A percentile compares a stretch with the other conserved stretches of the same genome.
Conservation (phyloP, 805 yeast genomes). For the Priceomyces castillae region DNA sequence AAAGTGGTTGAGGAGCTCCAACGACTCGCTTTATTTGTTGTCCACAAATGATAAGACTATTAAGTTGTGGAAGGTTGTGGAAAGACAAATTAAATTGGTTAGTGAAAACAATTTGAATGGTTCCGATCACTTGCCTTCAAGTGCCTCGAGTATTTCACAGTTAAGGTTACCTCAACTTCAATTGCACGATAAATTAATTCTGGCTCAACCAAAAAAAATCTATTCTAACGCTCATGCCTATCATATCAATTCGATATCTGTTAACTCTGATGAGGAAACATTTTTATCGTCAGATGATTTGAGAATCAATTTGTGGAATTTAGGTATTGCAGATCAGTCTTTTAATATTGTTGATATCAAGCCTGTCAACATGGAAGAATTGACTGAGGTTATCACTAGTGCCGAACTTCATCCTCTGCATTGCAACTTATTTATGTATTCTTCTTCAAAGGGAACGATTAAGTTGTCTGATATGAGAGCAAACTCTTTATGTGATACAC, state of each 20-base stretch:
- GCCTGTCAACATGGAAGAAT: slow-evolving; percentile 98
- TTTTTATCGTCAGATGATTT: slow-evolving; percentile 90
- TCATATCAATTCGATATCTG: slow-evolving; percentile 93
- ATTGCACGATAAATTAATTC: slow-evolving; percentile 91
- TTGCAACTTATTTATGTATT: slow-evolving; percentile 93
- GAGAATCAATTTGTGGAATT: slow-evolving; percentile 93
- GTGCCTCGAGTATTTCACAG: slow-evolving; percentile 27
- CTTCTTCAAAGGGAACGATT: slow-evolving; percentile 92
- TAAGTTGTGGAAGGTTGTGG: slow-evolving; percentile 94
- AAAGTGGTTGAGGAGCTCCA: slow-evolving; percentile 89
- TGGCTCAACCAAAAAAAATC: slow-evolving; percentile 89
- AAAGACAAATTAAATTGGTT: slow-evolving; percentile 87
- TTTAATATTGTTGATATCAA: slow-evolving; percentile 97
- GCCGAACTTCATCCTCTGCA: slow-evolving; percentile 93
- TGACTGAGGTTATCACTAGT: slow-evolving; percentile 94
- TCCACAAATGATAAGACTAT: slow-evolving; percentile 98
- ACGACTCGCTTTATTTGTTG: slow-evolving; percentile 84
- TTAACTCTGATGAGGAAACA: slow-evolving; percentile 95
- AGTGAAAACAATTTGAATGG: slow-evolving; percentile 77
- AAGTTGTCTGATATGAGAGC: slow-evolving; percentile 96
- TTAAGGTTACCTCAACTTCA: slow-evolving; percentile 84
- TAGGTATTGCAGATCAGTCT: slow-evolving; percentile 89
- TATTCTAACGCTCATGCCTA: slow-evolving; percentile 97
- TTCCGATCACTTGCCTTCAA: slow-evolving; percentile 19
- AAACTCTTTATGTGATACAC: slow-evolving; percentile 89